Evolutionary conservation across 2,329 filamentous ascomycete species (phyloP), one percentile per base, ranked within the genome.

Genomic region (Daldinia sp.): DNA sequence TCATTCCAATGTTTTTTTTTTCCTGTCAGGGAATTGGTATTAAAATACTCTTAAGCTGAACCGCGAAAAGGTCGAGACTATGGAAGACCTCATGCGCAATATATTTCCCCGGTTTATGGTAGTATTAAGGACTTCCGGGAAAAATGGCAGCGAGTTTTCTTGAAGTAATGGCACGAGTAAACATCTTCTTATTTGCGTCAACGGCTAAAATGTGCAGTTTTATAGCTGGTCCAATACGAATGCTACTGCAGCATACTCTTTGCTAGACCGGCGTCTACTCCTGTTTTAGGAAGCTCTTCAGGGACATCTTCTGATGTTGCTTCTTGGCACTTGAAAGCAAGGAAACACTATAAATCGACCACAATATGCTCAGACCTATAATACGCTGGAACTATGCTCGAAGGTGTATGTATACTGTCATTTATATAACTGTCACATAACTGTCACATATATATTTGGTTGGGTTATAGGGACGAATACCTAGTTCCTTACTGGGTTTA

Each of bases 201-300:
- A 23, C 64, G 67, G 67, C 64, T 70, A 70, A 70, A 70, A 15
- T 51, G 26, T 54, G 30, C 28, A 62, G 20, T n/a, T 35, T 4
- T 44, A 57, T 57, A 30, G 20, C 37, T 44, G 12, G 12, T 28
- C 26, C 30, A 42, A 44, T 51, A 41, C 39, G 37, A 41, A 57
- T 57, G 23, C 37, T 44, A 30, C 54, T 44, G 39, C 35, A 56
- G 30, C n/a, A 37, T 54, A 28, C 44, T 37, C 53, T 41, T 12
- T n/a, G 10, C 18, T 2, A 56, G 35, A 12, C 20, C 39, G 37
- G 54, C 26, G 23, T 44, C 28, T 23, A 42, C 33, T 54, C 35
- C 33, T 26, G 12, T 51, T 28, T 51, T 26, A 26, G 46, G 46
- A 51, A 51, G 15, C 26, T 51, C 46, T 18, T 33, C 15, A 51